Base-by-base conservation (phyloP, 1,284 basidiomycete genomes). In the Mycena citricolor region DNA sequence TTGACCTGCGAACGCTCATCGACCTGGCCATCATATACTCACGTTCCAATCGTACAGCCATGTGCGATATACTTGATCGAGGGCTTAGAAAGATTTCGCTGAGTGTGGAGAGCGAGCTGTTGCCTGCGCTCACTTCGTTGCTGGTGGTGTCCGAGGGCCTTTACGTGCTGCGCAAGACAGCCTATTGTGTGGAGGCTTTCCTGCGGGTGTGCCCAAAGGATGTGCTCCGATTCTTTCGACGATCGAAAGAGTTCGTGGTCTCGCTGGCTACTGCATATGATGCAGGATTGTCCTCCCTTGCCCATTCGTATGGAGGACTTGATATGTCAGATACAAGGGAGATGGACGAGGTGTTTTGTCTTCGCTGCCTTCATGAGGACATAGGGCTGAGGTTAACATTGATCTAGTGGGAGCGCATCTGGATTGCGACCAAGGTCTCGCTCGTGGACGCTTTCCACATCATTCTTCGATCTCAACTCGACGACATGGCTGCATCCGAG, bases 391-490 rank as follows among this genome's bases (percentile, higher is more conserved):
- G 2, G 24, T 16, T 21, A n/a, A 10, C 5, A 11, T 8, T 19
- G 12, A 25, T n/a, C 54, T 74, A 84, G 35, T 86, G 83, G 83
- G 78, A 84, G 52, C 68, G 66, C 16, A 70, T 84, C 33, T 83
- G 79, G 73, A 66, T 87, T 4, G 76, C 81, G 44, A 81, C 81
- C 6, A 88, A 88, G 64, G 77, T 83, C 5, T 74, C 77, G n/a
- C 62, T 88, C 14, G 61, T 89, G 19, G 85, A 88, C 52, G 60
- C 71, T 11, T 83, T 86, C 59, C 83, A 87, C 53, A 58, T 79
- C 37, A 58, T 85, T 30, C 52, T 86, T 30, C 65, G 66, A 21
- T 62, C 68, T 2, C 64, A 83, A 32, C 57, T 86, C 13, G 65
- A 67, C 11, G 74, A 76, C 44, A 56, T 85, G 26, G 63, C 74